phyloP scores from a whole-genome alignment of 2,329 filamentous ascomycete species.

The Waltergamsia citrina region DNA sequence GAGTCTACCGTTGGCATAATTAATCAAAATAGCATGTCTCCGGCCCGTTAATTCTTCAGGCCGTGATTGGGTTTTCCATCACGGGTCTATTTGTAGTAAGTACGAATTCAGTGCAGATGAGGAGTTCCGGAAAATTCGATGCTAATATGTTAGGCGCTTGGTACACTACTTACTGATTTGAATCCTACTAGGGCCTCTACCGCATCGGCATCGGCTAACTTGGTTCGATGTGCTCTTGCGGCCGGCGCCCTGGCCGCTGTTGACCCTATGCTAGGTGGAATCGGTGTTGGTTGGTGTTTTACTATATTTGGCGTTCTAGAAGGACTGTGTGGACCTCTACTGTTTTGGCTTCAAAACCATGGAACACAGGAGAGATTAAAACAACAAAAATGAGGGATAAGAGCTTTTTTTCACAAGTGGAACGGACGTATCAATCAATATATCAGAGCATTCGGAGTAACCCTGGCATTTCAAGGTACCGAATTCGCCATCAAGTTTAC shows the following conservation, averaged over 20 bases:
- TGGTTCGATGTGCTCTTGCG: slow-evolving; percentile 11
- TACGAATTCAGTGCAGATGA: neutral
- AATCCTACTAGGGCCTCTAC: slow-evolving; percentile 11
- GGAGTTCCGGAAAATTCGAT: neutral
- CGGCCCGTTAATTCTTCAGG: neutral
- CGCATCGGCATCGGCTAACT: slow-evolving; percentile 12
- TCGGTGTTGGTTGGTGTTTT: slow-evolving; percentile 13
- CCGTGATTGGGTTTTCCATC: neutral
- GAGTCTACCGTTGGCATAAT: neutral
- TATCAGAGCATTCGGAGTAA: too few relatives aligned
- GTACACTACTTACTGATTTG: slow-evolving; percentile 6
- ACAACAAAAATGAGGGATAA: too few relatives aligned
- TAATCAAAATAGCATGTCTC: neutral
- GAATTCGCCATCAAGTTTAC: too few relatives aligned
- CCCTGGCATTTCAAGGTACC: too few relatives aligned
- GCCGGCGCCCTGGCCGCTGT: slow-evolving; percentile 8
- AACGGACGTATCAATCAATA: too few relatives aligned
- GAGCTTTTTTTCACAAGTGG: too few relatives aligned
- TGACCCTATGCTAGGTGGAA: slow-evolving; percentile 9
- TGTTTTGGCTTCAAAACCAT: too few relatives aligned
- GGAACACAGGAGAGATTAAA: too few relatives aligned
- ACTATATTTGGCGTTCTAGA: slow-evolving; percentile 10
- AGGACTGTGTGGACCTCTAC: slow-evolving; percentile 6
- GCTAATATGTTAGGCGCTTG: neutral
- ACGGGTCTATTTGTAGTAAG: neutral